phyloP scores from a whole-genome alignment of 768 basidiomycete species.

The Naganishia vaughanmartiniae region DNA sequence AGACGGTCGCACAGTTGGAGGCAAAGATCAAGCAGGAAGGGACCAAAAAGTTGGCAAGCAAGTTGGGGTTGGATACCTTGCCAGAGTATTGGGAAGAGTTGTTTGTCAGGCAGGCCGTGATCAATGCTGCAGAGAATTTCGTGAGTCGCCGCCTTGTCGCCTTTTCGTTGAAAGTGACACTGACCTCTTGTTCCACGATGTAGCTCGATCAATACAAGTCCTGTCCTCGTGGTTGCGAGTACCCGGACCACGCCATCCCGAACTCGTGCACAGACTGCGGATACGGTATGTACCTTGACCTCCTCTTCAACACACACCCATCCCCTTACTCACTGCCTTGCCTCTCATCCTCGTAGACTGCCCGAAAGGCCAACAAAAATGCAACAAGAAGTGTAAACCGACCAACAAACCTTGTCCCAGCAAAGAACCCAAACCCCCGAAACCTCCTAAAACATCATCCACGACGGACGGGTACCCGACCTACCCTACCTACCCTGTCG shows the following conservation, averaged over 20 bases:
- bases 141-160: not conserved
- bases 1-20: not conserved
- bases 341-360: not conserved
- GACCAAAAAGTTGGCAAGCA: not conserved
- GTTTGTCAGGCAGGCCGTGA: slow-evolving; percentile 17
- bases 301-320: not conserved
- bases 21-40: slow-evolving; percentile 16
- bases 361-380: slow-evolving; percentile 9
- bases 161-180: not conserved
- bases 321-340: not conserved
- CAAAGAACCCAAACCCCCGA: not conserved
- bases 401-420: slow-evolving; percentile 3
- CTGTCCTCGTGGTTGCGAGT: slow-evolving; percentile 21
- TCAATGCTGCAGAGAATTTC: slow-evolving; percentile 3
- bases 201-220: slow-evolving; percentile 24
- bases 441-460: slow-evolving; percentile 7
- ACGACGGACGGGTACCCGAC: not conserved
- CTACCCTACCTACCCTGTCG: slow-evolving; percentile 3
- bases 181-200: not conserved
- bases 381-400: slow-evolving; percentile 16
- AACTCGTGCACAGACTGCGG: slow-evolving; percentile 8
- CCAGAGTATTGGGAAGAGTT: slow-evolving; percentile 7
- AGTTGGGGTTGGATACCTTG: slow-evolving; percentile 11
- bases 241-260: slow-evolving; percentile 7
- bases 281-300: slow-evolving; percentile 4